Evolutionary conservation across 1,284 basidiomycete species (phyloP).

Genomic region (Malassezia equina): DNA sequence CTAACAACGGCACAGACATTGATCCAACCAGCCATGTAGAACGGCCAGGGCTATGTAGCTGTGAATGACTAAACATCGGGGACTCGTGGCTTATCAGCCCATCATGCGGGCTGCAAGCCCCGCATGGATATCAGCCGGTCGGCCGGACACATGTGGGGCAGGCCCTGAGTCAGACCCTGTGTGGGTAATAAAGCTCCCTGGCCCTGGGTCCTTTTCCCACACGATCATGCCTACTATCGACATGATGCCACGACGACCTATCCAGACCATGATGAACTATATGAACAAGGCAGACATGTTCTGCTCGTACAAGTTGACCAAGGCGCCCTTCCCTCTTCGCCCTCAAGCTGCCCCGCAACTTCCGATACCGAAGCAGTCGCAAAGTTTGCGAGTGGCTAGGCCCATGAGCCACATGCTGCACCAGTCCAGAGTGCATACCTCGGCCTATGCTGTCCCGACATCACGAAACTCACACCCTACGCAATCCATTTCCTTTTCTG

Average conservation of each 20-base stretch:
- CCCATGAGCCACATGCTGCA: neutral
- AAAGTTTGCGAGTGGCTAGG: neutral
- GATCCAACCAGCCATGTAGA: constrained; percentile 32
- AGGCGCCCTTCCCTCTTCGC: constrained; percentile 1
- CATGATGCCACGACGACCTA: neutral
- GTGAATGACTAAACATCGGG: neutral
- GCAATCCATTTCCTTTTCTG: neutral
- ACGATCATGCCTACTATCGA: neutral
- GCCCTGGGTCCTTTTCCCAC: too few species aligned
- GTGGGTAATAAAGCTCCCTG: neutral
- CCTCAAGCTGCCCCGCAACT: constrained; percentile 7
- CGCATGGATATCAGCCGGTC: neutral
- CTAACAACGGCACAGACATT: constrained; percentile 26
- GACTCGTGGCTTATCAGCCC: neutral
- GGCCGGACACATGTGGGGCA: neutral
- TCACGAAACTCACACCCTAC: neutral
- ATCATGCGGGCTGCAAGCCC: neutral
- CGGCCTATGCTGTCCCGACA: neutral
- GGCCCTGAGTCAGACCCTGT: neutral
- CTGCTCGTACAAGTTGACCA: neutral
- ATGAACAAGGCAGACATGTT: neutral
- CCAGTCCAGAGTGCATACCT: neutral
- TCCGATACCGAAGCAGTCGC: constrained; percentile 3
- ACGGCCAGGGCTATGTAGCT: neutral
- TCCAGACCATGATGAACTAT: constrained; percentile 1